phyloP scores from a whole-genome alignment of 108 stramenopile genomes.

The Licmophora abbreviata region DNA sequence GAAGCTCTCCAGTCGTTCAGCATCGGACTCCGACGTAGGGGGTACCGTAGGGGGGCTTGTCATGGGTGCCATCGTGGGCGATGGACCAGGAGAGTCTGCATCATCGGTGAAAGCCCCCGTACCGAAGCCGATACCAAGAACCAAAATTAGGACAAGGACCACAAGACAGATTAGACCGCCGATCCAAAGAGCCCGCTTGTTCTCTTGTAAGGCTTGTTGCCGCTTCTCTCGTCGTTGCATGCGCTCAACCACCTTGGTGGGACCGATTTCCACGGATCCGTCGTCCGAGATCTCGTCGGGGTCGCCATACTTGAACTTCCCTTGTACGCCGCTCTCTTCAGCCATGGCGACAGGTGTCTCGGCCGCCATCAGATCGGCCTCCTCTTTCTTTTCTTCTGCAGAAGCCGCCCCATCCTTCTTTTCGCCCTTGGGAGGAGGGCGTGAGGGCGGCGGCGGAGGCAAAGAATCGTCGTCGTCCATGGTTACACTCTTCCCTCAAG shows the following conservation, averaged over 20 bases:
- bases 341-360: no score
- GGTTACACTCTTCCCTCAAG: no score
- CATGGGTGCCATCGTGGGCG: neutral
- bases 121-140: slow-evolving; percentile 24
- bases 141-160: slow-evolving; percentile 15
- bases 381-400: no score
- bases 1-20: neutral
- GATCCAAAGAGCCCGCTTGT: slow-evolving; percentile 1
- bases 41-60: neutral
- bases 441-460: no score
- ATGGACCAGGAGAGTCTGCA: neutral
- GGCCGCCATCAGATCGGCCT: no score
- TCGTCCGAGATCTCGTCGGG: neutral
- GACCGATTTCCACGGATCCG: slow-evolving; percentile 8
- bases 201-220: neutral
- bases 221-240: neutral
- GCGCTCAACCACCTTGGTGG: slow-evolving; percentile 8
- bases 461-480: no score
- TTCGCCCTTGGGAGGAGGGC: no score
- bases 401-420: no score
- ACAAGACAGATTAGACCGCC: slow-evolving; percentile 7
- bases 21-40: neutral
- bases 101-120: slow-evolving; percentile 15
- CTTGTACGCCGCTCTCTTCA: no score
- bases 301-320: no score